Base-by-base conservation (phyloP, 2,329 filamentous ascomycete genomes). In the Berkeleyomyces basicola region DNA sequence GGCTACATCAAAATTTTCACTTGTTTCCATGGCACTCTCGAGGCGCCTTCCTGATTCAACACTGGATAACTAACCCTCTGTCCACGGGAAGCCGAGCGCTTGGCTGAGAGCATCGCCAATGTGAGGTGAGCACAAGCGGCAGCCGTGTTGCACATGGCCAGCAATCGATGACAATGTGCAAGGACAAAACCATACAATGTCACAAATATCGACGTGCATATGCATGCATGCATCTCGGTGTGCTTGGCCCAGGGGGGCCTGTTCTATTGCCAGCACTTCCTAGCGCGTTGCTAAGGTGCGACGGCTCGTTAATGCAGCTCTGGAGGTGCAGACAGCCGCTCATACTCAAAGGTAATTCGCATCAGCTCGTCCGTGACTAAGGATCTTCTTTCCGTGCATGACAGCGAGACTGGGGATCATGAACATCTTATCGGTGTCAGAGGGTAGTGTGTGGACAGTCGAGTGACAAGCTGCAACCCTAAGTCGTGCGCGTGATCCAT, bases 281-380 rank as follows among this genome's bases (percentile, higher is more conserved):
- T n/a, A 31, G 31, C 37, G 40, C 58, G 58, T 59, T 59, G 58
- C 58, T 47, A 59, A 55, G 58, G 58, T 46, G 44, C 40, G 44
- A 59, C 44, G n/a, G 42, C 58, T 59, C 40, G 58, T 42, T 59
- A 59, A 59, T 36, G 58, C 58, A 59, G 7, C 58, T n/a, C 40
- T 46, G 44, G 44, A 40, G 58, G 33, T 59, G 23, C 58, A 59
- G 40, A 59, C 6, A 59, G 58, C 14, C 58, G 58, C 14, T 59
- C 42, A 46, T 23, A 23, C 23, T 23, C 23, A 23, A 23, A 23
- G 23, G 23, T 23, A 23, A 23, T 23, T 23, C 23, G 23, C 23
- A 23, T 23, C 23, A 23, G 23, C 23, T 23, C 23, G 23, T 23
- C 23, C 1, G 23, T 23, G 23, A 23, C 23, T 23, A 23, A 1